Evolutionary conservation across 2,329 filamentous ascomycete genomes (phyloP).

Genomic region (Pyrenophora tritici-repentis): DNA sequence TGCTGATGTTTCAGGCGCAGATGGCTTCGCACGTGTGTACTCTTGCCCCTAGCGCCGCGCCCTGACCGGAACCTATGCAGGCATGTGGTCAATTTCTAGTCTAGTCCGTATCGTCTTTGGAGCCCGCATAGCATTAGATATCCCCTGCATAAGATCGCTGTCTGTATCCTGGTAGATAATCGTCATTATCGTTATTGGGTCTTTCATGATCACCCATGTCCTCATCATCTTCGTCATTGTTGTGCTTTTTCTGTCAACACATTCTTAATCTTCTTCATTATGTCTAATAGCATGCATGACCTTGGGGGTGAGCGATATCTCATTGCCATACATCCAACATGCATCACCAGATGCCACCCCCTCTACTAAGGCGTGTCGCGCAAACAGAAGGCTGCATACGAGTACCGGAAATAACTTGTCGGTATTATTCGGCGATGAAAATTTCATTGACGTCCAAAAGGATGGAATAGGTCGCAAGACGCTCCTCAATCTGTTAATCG

Average conservation of each 20-base stretch:
- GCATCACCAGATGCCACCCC: slow-evolving; percentile 2
- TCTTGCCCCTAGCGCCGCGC: neutral
- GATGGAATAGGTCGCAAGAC: slow-evolving; percentile 7
- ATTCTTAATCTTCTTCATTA: neutral
- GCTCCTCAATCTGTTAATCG: neutral
- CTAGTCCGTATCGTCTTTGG: slow-evolving; percentile 1
- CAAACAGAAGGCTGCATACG: neutral
- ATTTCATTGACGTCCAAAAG: neutral
- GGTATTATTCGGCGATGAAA: slow-evolving; percentile 4
- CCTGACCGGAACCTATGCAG: neutral
- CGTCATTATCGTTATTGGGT: neutral
- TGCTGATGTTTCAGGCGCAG: neutral
- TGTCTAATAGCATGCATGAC: neutral
- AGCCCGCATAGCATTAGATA: neutral
- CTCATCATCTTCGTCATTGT: neutral
- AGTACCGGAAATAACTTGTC: slow-evolving; percentile 7
- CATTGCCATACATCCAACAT: slow-evolving; percentile 1
- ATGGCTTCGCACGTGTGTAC: neutral
- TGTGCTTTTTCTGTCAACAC: neutral
- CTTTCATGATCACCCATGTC: neutral
- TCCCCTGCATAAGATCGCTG: neutral
- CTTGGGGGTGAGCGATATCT: neutral
- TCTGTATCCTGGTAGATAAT: neutral
- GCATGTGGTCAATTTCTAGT: neutral
- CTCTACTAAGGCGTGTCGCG: slow-evolving; percentile 1